Evolutionary conservation across 306 rosid species (phyloP), one percentile per base, ranked within the genome.

Genomic region (Phaseolus lunatus): DNA sequence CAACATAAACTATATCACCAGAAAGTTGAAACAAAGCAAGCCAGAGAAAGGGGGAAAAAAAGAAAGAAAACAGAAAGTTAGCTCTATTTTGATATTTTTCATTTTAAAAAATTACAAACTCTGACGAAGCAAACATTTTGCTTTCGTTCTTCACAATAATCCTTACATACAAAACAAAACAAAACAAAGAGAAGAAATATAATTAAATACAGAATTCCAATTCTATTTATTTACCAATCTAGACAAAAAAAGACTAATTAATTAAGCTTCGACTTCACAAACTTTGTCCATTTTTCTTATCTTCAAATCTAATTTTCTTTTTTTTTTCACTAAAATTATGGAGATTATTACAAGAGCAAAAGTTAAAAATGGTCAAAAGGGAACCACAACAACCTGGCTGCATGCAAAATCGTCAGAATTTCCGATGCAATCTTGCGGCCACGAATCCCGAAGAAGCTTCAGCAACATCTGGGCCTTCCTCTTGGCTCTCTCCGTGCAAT

Each of bases 401-500:
- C 93, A 89, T 77, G 79, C 92, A 77, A 81, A 95, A 72, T 90
- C 98, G 56, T 95, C 95, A 4, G 96, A 95, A 77, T 90, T 90
- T 63, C 89, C 94, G 26, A 90, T 56, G 20, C 96, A 90, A 74
- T 90, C 88, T 58, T 87, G 89, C 10, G 98, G 98, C 98, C 98
- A 95, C 87, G 96, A 95, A 87, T 95, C 97, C 89, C 96, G 89
- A 80, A 95, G 96, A 79, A 90, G 97, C 92, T 95, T 95, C 71
- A 95, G 86, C 87, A 95, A 65, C 75, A 88, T 68, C 75, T 95
- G 96, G 45, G 98, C 96, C 87, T 95, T 95, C 79, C 97, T 83
- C 90, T 95, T 95, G 10, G 94, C 97, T 68, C 98, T 76, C 69
- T 82, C 97, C 63, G 96, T 92, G 81, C 98, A 95, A 56, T 92